Percentiles rank a stretch among this genome's conserved stretches.
Evolutionary conservation across 75 land plant genomes (phyloP).

Genomic region (Pinus taeda): DNA sequence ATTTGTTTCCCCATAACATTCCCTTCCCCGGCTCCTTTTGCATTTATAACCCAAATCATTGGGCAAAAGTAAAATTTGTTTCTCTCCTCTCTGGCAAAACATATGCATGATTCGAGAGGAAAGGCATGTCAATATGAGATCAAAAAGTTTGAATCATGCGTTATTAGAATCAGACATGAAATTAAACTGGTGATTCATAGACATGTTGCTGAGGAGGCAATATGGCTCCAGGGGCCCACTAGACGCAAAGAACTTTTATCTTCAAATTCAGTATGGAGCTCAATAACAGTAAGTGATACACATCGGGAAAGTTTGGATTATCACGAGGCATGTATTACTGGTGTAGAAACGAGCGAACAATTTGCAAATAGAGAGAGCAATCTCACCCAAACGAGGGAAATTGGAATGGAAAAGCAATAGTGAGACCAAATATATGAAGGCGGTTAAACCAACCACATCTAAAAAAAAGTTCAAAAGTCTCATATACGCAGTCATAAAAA

Average conservation of each 20-base stretch:
- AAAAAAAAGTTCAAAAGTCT: too few relatives aligned
- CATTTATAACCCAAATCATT: too few relatives aligned
- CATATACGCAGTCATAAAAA: too few relatives aligned
- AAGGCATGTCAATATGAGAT: conserved; percentile 29
- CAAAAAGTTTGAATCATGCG: conserved; percentile 13
- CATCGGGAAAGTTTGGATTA: conserved; percentile 39
- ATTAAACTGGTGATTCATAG: neutral
- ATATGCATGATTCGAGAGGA: conserved; percentile 54
- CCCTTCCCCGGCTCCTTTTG: too few relatives aligned
- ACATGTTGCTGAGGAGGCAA: conserved; percentile 16
- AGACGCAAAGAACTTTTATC: neutral
- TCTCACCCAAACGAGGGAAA: too few relatives aligned
- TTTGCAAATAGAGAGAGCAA: too few relatives aligned
- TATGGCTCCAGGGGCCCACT: conserved; percentile 15
- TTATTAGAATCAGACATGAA: conserved; percentile 20
- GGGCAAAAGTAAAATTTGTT: neutral
- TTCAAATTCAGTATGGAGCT: neutral
- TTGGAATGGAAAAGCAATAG: too few relatives aligned
- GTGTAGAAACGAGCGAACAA: too few relatives aligned
- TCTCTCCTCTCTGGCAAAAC: neutral
- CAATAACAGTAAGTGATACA: conserved; percentile 15
- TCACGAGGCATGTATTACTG: neutral
- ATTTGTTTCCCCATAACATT: neutral
- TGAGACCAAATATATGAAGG: too few relatives aligned
- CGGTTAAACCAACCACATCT: too few relatives aligned